Evolutionary conservation across 208 protist genomes (phyloP).

Genomic region (Leptomonas pyrrhocoris): DNA sequence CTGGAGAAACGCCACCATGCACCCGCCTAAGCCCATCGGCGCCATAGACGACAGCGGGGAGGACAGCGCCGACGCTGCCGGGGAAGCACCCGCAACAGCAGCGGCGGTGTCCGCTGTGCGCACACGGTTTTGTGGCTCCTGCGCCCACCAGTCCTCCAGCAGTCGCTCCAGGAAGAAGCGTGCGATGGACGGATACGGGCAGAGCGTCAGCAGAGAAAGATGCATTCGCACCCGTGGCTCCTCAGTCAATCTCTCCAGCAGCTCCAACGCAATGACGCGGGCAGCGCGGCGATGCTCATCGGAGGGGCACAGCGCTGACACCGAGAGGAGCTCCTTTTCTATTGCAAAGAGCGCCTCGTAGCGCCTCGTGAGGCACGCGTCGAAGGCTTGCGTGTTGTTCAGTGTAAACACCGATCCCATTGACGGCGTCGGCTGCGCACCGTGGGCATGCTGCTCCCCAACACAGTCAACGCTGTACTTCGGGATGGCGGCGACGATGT

Average conservation of each 20-base stretch:
- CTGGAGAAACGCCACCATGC: conserved; percentile 41
- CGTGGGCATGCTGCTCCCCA: not conserved
- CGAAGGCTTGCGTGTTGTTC: not conserved
- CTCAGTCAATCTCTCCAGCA: conserved; percentile 49
- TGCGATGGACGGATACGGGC: conserved; percentile 73
- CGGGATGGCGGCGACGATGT: conserved; percentile 18
- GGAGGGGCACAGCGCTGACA: conserved; percentile 53
- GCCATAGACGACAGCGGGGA: conserved; percentile 23
- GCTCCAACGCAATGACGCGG: conserved; percentile 33
- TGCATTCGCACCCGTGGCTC: conserved; percentile 53
- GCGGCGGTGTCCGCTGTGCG: not conserved
- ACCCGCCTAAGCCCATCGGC: conserved; percentile 39
- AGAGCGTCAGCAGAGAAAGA: conserved; percentile 60
- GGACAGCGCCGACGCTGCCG: not conserved
- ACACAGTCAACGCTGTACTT: conserved; percentile 34
- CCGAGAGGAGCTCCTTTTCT: conserved; percentile 51
- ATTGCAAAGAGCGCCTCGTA: conserved; percentile 67
- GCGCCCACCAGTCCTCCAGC: conserved; percentile 45
- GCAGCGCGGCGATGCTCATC: conserved; percentile 40
- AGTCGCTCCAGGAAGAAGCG: conserved; percentile 59
- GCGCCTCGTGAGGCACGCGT: conserved; percentile 28
- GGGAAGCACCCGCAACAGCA: not conserved
- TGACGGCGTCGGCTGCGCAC: not conserved
- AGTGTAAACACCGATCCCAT: not conserved
- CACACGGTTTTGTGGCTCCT: not conserved